Evolutionary conservation across 257 asterid species (phyloP), one percentile per base, ranked within the genome.

Genomic region (Plantago major): DNA sequence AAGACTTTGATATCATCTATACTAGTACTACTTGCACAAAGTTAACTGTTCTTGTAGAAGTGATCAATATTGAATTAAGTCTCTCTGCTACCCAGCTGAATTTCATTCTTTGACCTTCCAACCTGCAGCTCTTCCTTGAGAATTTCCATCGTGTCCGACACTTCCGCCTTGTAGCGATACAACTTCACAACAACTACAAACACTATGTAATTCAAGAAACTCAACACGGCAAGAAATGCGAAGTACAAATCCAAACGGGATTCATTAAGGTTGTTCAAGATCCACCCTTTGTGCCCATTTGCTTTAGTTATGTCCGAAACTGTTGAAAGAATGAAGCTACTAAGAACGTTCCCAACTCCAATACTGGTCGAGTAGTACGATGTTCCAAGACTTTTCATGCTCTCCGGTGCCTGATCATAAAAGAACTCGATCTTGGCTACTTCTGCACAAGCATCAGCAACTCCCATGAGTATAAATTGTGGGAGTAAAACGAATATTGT

Each of bases 381-480:
- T 4, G 74, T 67, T 63, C 78, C 80, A 13, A 76, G 75, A 49
- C 76, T 62, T 42, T 69, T 81, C 87, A 81, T 81, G 69, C 71
- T 78, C 63, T 77, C 86, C 0, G 85, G 85, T 9, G 85, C 82
- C 50, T 79, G 85, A 67, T 79, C 86, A 13, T 80, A 80, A 71
- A 80, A 77, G 33, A 81, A 81, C 69, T 81, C 86, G 1, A 74
- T 14, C 47, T 78, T 76, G 1, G 79, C 84, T 14, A 73, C 75
- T 42, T 76, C 79, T 3, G 71, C 42, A 38, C 28, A 81, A 0
- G 77, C 79, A 10, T 81, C 87, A 14, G 84, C 87, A 26, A 69
- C 60, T 13, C 87, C 87, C 63, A 58, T 71, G 0, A 81, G 73
- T 50, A 73, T 54, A 65, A 71, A 81, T 9, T 81, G 86, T 5